Base-by-base conservation (phyloP, 352 stramenopile genomes). In the Phytophthora ohioensis region DNA sequence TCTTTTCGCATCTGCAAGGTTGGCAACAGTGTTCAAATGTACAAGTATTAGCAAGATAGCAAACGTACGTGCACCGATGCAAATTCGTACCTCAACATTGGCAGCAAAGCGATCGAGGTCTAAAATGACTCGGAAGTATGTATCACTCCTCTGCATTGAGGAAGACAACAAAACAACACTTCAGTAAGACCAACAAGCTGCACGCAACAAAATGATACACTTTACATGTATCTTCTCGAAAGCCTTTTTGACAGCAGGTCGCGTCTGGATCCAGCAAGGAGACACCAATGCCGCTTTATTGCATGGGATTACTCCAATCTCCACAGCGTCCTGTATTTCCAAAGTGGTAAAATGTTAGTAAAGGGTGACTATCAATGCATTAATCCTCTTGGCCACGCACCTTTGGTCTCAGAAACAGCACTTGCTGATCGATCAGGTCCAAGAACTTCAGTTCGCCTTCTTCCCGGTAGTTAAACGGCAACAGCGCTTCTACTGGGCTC, bases 241-340 rank as follows among this genome's bases (percentile, higher is more conserved):
- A 9, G 79, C 82, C n/a, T 74, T 78, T 57, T 82, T 89, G 13
- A 92, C 57, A 12, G 79, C 46, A 36, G 87, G 85, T 34, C 85
- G 75, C 7, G 71, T 84, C 51, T 92, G 80, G 10, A 94, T 71
- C 83, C 82, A 92, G 53, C 87, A 92, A 41, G 85, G 78, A 38
- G 78, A 79, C 5, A 94, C 71, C 11, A 93, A 68, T 8, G 71
- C 71, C 6, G 75, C 72, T 21, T 75, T 67, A 10, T 83, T 69
- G 47, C 85, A 92, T 15, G 87, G 85, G 30, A 93, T 67, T 10
- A 94, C 85, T 15, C 83, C 74, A 59, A 94, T 92, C 59, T 92
- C 87, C 17, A 94, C 74, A n/a, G 65, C 76, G 48, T 71, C 79
- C 84, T 91, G 46, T 30, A 51, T 32, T 36, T 5, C 48, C 38